phyloP scores from a whole-genome alignment of 129 eudicot genomes.

The Lonicera japonica region DNA sequence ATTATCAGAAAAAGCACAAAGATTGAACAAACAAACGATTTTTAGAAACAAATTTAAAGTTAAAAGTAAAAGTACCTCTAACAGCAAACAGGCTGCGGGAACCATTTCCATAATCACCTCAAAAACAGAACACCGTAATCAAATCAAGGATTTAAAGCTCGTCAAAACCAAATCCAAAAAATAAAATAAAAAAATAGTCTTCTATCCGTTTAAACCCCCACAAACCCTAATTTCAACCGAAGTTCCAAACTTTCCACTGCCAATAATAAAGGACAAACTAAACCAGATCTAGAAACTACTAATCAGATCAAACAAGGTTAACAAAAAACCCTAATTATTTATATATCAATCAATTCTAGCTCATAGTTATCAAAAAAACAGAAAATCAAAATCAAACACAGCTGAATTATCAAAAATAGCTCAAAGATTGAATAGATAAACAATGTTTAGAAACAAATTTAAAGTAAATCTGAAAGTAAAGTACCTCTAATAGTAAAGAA shows the following conservation, averaged over 20 bases:
- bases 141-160: not conserved
- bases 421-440: too few species aligned
- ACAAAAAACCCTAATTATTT: too few species aligned
- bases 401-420: conserved; percentile 10
- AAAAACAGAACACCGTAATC: conserved; percentile 15
- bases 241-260: not conserved
- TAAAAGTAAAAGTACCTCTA: not conserved
- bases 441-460: too few species aligned
- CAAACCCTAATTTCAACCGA: conserved; percentile 10
- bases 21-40: too few species aligned
- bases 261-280: conserved; percentile 1
- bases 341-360: too few species aligned
- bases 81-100: conserved; percentile 21
- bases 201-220: conserved; percentile 9
- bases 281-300: conserved; percentile 41
- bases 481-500: conserved; percentile 11
- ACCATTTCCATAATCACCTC: too few species aligned
- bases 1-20: conserved; percentile 5
- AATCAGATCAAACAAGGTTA: conserved; percentile 32
- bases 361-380: too few species aligned
- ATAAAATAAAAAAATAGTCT: not conserved
- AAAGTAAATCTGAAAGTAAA: not conserved
- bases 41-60: too few species aligned
- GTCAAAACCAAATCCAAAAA: not conserved
- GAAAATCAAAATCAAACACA: conserved; percentile 7